Evolutionary conservation across 768 basidiomycete species (phyloP), one percentile per base, ranked within the genome.

Genomic region (Lactifluus rugatus): DNA sequence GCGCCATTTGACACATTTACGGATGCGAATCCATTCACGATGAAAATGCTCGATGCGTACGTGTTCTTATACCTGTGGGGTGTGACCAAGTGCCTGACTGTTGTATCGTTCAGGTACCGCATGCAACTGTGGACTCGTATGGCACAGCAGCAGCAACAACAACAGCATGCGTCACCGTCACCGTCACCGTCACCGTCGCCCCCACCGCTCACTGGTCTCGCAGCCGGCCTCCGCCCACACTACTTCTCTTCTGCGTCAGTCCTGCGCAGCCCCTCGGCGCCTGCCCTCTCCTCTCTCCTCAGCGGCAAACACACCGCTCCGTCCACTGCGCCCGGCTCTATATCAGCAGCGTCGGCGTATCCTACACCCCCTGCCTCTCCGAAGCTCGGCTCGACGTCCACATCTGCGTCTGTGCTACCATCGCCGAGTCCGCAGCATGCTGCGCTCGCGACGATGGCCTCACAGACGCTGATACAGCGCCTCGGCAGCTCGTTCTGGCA

Each of bases 91-190:
- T 54, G 11, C 48, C 57, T 62, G 50, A 61, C 34, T 37, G 28
- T 32, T 51, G 8, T 31, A 23, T 25, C 14, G 39, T 50, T 26
- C 61, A 82, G 81, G 11, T 86, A 86, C 68, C 81, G 93, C 42
- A 93, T 93, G 88, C 93, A 95, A 61, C 76, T 96, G 0, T 95
- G 93, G 93, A 81, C 84, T 34, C 82, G 87, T 72, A 89, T 95
- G 83, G 91, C 91, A 0, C 78, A 83, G 37, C 92, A 93, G 17
- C 34, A 34, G 11, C 54, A 56, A 32, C 60, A 82, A 32, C 90
- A 91, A 0, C 60, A 58, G 34, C 23, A 37, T 28, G 17, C 37
- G 14, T 64, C 86, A 31, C 81, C 54, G 68, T 58, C 70, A 76
- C n/a, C 71, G 71, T 28, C 70, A 72, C 47, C 70, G 7, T 48